phyloP scores from a whole-genome alignment of 306 rosid species.

The Sophora flavescens region DNA sequence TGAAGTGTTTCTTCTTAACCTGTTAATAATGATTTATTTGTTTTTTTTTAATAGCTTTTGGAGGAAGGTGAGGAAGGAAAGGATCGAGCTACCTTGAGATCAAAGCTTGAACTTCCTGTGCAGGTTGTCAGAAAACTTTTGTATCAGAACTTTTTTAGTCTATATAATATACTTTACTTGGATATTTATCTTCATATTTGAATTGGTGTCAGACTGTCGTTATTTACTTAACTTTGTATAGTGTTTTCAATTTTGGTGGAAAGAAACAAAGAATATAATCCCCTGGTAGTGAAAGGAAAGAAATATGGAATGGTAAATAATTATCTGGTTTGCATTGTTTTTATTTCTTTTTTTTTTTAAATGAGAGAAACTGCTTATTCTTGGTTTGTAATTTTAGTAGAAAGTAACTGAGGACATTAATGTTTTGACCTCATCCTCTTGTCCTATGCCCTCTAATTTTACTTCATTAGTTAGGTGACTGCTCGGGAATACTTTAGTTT shows the following conservation, averaged over 20 bases:
- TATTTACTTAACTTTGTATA: constrained; percentile 24
- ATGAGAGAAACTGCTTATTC: constrained; percentile 23
- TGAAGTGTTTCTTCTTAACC: constrained; percentile 35
- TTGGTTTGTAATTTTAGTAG: constrained; percentile 25
- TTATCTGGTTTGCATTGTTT: constrained; percentile 10
- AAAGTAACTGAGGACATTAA: constrained; percentile 6
- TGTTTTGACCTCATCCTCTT: background rate
- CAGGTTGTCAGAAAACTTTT: constrained; percentile 69
- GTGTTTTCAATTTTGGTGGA: constrained; percentile 27
- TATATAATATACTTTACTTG: constrained; percentile 3
- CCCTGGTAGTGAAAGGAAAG: constrained; percentile 30
- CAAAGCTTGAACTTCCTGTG: constrained; percentile 99
- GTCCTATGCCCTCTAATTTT: constrained; percentile 12
- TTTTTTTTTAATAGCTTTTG: constrained; percentile 65
- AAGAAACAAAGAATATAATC: constrained; percentile 24
- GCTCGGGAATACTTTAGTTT: background rate
- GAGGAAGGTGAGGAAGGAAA: constrained; percentile 99
- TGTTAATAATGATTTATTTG: constrained; percentile 33
- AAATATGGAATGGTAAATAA: constrained; percentile 4
- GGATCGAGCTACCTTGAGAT: constrained; percentile 85
- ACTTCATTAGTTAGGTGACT: background rate
- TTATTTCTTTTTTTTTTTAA: background rate
- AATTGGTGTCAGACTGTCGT: constrained; percentile 33
- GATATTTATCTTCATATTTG: constrained; percentile 32
- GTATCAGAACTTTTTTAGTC: constrained; percentile 11